A percentile compares a stretch with the other conserved stretches of the same genome.
phyloP scores from a whole-genome alignment of 176 grass and related monocot genomes.

The Triticum timopheevii region DNA sequence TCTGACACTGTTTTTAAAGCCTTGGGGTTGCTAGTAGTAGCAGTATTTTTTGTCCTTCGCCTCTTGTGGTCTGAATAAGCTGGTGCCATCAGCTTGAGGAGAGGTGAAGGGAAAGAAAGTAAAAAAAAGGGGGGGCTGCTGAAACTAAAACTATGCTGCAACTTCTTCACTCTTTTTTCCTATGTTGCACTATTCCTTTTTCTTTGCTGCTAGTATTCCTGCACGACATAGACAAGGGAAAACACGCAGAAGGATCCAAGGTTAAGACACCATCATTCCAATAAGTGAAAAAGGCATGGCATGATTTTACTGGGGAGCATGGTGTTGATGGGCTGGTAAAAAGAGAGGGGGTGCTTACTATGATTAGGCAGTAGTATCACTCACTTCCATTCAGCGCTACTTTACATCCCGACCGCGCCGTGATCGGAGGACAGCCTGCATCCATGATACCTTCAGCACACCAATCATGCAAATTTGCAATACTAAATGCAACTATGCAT shows the following conservation, averaged over 20 bases:
- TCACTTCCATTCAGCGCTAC: constrained; percentile 41
- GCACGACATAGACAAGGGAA: constrained; percentile 10
- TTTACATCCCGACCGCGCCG: constrained; percentile 88
- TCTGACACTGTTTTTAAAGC: neutral
- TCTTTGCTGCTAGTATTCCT: constrained; percentile 73
- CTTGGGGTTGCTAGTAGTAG: neutral
- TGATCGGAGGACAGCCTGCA: constrained; percentile 88
- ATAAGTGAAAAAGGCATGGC: constrained; percentile 24
- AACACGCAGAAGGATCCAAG: neutral
- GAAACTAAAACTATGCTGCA: constrained; percentile 57
- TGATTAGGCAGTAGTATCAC: constrained; percentile 68
- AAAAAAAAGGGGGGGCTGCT: neutral
- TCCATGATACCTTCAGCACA: constrained; percentile 23
- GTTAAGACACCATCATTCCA: constrained; percentile 46
- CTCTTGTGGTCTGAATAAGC: constrained; percentile 32
- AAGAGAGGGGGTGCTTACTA: constrained; percentile 58
- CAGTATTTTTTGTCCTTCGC: neutral
- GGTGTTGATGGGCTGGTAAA: constrained; percentile 17
- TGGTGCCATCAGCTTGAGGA: constrained; percentile 8
- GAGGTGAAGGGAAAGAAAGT: neutral
- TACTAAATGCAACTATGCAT: neutral
- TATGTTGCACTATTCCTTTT: constrained; percentile 63
- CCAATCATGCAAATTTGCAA: constrained; percentile 23
- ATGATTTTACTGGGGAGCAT: constrained; percentile 31
- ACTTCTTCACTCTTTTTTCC: constrained; percentile 54